Base-by-base conservation (phyloP, 192 early-diverging fungal species). In the Allomyces arbusculus region DNA sequence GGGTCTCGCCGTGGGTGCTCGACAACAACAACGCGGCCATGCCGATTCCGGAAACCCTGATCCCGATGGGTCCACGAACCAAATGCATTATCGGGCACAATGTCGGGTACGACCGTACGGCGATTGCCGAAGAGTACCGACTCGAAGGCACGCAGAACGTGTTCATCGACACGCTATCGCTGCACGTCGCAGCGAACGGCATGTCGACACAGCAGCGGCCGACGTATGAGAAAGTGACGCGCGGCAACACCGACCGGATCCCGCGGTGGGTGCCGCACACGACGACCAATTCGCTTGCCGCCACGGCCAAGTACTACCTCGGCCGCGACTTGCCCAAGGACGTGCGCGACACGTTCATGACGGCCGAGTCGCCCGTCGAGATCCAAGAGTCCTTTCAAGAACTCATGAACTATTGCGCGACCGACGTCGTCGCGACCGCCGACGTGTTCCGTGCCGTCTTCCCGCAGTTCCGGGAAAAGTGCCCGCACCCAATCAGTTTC, bases 401-500 rank as follows among this genome's bases (percentile, higher is more conserved):
- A 19, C 71, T 89, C 24, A 82, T 91, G 73, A 66, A 45, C 10
- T 98, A 98, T 71, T 96, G 93, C 72, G 91, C 92, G 19, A 72
- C 69, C n/a, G 95, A 98, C 73, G 93, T 95, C 0, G 65, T 65
- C 0, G 76, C 82, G 16, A 96, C 95, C 1, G 84, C 86, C 40
- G 66, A 73, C 26, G 81, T 98, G 20, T 94, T 84, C 66, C 71
- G 74, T 58, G 66, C 68, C 24, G 80, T 91, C 1, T 84, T 89
- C 1, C 86, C 88, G 23, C 75, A 74, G 43, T 98, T 87, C 70
- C 67, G 73, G 23, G 55, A 78, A 23, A 90, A 90, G 61, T 96
- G 93, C 68, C 95, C 95, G 19, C 94, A 95, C 67, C 92, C 93
- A 3, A 90, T 86, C 44, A 92, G 92, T 28, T 91, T 99, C 77